Evolutionary conservation across 2,329 filamentous ascomycete species (phyloP).

Genomic region (Fusarium gaditjirri): DNA sequence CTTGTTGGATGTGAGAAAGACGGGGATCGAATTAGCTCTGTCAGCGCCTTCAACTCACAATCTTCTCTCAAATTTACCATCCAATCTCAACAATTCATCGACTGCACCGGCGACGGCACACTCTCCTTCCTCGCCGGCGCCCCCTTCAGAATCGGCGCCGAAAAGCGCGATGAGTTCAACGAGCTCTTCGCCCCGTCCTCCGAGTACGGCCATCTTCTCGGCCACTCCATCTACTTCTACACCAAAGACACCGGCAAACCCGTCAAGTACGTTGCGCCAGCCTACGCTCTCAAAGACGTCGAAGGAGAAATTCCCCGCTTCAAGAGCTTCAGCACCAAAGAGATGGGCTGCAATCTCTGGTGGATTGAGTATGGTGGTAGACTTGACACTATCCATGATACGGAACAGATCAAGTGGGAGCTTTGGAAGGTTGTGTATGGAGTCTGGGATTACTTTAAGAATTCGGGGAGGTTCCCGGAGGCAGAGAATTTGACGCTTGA

Average conservation of each 20-base stretch:
- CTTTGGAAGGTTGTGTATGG: constrained; percentile 22
- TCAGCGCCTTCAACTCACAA: constrained; percentile 12
- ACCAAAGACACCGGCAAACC: constrained; percentile 17
- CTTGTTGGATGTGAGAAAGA: neutral
- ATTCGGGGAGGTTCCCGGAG: constrained; percentile 8
- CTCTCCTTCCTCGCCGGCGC: constrained; percentile 17
- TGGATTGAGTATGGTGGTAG: constrained; percentile 24
- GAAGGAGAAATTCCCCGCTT: constrained; percentile 11
- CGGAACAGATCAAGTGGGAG: constrained; percentile 20
- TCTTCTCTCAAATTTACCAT: constrained; percentile 3
- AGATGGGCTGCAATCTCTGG: constrained; percentile 20
- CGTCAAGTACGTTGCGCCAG: constrained; percentile 8
- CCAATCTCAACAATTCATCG: constrained; percentile 13
- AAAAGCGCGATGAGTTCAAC: constrained; percentile 13
- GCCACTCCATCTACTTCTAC: constrained; percentile 23
- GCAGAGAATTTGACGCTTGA: constrained; percentile 17
- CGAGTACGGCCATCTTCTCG: constrained; percentile 15
- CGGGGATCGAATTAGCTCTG: neutral
- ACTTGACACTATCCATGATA: constrained; percentile 20
- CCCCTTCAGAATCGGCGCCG: constrained; percentile 12
- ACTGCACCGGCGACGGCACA: constrained; percentile 17
- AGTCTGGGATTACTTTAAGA: constrained; percentile 26
- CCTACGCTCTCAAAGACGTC: constrained; percentile 10
- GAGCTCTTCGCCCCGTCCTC: constrained; percentile 17
- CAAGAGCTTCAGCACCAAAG: constrained; percentile 18